Evolutionary conservation across 1,284 basidiomycete genomes (phyloP).

Genomic region (Rhizoctonia solani): DNA sequence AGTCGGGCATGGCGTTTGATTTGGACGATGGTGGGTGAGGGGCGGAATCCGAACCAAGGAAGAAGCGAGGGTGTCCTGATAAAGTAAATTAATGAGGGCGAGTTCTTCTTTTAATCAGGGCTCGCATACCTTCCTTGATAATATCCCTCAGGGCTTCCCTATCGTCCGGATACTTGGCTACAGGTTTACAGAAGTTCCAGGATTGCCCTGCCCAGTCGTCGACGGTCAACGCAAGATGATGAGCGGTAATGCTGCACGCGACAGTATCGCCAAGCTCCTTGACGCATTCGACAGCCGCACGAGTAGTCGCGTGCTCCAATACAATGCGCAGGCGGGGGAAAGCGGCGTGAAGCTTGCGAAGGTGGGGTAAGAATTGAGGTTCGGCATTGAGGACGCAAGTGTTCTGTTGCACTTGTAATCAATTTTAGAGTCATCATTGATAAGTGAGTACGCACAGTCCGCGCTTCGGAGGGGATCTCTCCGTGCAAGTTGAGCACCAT

Average conservation of each 20-base stretch:
- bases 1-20: constrained; percentile 70
- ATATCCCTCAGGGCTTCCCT: constrained; percentile 82
- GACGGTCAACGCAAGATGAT: constrained; percentile 92
- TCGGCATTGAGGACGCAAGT: constrained; percentile 96
- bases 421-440: neutral
- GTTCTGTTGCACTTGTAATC: constrained; percentile 57
- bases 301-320: constrained; percentile 97
- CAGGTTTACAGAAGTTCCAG: constrained; percentile 97
- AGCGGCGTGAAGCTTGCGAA: constrained; percentile 76
- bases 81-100: neutral
- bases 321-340: constrained; percentile 97
- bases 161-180: constrained; percentile 96
- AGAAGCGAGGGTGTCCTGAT: constrained; percentile 90
- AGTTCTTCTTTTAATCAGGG: neutral
- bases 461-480: constrained; percentile 90
- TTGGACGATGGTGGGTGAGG: constrained; percentile 88
- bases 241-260: constrained; percentile 95
- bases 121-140: constrained; percentile 68
- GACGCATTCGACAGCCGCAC: constrained; percentile 91
- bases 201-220: constrained; percentile 98
- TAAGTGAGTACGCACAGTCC: constrained; percentile 59
- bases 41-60: constrained; percentile 96
- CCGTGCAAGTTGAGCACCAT: constrained; percentile 98
- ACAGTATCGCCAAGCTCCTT: constrained; percentile 85
- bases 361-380: constrained; percentile 85